These are phyloP conservation scores for Begonia loranthoides DNA, from an alignment of 306 rosid species.

Conservation along the genomic window DNA sequence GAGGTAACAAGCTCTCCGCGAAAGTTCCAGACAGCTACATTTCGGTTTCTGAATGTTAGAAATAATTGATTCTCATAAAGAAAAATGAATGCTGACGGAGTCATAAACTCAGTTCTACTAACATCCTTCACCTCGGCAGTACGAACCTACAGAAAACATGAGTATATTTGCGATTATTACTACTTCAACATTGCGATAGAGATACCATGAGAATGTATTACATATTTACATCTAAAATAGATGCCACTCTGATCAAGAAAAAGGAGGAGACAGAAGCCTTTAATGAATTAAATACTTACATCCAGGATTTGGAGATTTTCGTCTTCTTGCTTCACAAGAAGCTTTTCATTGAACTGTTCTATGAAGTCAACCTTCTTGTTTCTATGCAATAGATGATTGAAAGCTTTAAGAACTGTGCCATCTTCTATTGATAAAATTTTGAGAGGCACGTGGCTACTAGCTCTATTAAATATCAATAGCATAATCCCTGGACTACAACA, in stretches of 20 bases:
- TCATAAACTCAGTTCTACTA: constrained; percentile 72
- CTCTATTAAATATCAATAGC: constrained; percentile 62
- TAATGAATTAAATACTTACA: constrained; percentile 29
- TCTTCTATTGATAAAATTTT: constrained; percentile 87
- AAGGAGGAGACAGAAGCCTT: not conserved
- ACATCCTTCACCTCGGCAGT: constrained; percentile 63
- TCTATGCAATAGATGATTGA: constrained; percentile 78
- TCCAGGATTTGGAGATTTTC: constrained; percentile 95
- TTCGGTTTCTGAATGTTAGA: constrained; percentile 72
- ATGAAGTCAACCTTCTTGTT: constrained; percentile 91
- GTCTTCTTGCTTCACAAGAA: constrained; percentile 92
- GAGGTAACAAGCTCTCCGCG: constrained; percentile 93
- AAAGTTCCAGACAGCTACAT: constrained; percentile 90
- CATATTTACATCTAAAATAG: constrained; percentile 60
- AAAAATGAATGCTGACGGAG: constrained; percentile 93
- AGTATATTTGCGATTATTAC: constrained; percentile 3
- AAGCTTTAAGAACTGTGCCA: constrained; percentile 82
- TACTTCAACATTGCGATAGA: not conserved
- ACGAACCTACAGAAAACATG: constrained; percentile 40
- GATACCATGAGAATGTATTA: not conserved
- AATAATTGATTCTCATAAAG: constrained; percentile 84
- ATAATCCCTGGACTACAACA: constrained; percentile 76
- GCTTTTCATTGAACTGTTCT: constrained; percentile 96
- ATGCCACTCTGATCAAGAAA: not conserved
- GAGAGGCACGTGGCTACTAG: constrained; percentile 77